These are phyloP conservation scores for Farysia itapuensis DNA, from an alignment of 1,284 basidiomycete species.

Conservation along the genomic window DNA sequence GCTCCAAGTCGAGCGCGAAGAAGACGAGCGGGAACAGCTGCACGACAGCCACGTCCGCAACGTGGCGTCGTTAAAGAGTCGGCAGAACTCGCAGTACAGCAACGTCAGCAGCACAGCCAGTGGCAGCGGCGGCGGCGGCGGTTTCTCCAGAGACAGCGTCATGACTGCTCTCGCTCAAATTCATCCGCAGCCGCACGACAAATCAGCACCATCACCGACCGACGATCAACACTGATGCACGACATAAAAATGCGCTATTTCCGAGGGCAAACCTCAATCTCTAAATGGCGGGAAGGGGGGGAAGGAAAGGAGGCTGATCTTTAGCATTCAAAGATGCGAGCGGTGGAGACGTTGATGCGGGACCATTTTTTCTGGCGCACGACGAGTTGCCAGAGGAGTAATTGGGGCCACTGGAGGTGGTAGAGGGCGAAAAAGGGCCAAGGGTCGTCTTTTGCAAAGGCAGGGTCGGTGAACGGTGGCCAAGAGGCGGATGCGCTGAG, in stretches of 20 bases:
- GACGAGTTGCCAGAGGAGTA: conserved; percentile 38
- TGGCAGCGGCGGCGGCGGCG: neutral
- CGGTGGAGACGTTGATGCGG: conserved; percentile 46
- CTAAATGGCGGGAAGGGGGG: too few species aligned
- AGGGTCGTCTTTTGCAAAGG: conserved; percentile 37
- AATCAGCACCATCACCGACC: too few species aligned
- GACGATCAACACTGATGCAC: neutral
- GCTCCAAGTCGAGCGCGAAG: conserved; percentile 24
- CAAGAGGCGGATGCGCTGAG: conserved; percentile 14
- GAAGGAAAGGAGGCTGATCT: neutral
- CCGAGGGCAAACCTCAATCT: too few species aligned
- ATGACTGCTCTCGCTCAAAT: conserved; percentile 2
- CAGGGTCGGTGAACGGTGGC: conserved; percentile 33
- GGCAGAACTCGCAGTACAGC: conserved; percentile 6
- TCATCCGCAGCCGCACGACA: too few species aligned
- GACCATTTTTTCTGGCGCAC: conserved; percentile 29
- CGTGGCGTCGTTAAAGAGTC: conserved; percentile 3
- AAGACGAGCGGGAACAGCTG: conserved; percentile 2
- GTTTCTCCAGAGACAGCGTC: neutral
- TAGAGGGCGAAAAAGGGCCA: conserved; percentile 43
- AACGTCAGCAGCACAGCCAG: neutral
- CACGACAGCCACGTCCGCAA: neutral
- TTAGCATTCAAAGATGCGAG: conserved; percentile 47
- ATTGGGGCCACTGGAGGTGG: conserved; percentile 43
- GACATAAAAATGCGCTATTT: too few species aligned